Evolutionary conservation across 495 filamentous ascomycete genomes (phyloP).

Genomic region (Penicillium turbatum): DNA sequence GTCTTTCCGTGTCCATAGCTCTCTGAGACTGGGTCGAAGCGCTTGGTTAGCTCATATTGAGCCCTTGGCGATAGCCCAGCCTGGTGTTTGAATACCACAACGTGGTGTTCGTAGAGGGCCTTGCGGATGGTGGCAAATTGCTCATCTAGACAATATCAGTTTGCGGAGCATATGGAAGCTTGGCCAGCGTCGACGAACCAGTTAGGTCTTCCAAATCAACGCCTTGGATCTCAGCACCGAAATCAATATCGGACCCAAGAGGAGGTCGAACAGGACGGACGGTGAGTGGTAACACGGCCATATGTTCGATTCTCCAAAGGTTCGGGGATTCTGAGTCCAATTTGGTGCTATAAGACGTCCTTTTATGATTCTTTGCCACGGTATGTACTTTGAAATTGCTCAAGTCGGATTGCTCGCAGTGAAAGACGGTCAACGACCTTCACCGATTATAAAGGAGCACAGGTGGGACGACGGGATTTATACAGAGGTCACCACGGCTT

Average conservation of each 20-base stretch:
- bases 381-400: background rate
- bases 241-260: slow-evolving; percentile 50
- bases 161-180: background rate
- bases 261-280: slow-evolving; percentile 40
- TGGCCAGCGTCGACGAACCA: slow-evolving; percentile 24
- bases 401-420: background rate
- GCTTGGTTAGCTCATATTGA: slow-evolving; percentile 64
- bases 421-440: slow-evolving; percentile 11
- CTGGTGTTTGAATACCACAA: slow-evolving; percentile 67
- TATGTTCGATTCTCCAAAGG: background rate
- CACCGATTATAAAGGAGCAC: slow-evolving; percentile 8
- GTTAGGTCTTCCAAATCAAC: slow-evolving; percentile 57
- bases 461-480: background rate
- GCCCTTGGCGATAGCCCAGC: slow-evolving; percentile 55
- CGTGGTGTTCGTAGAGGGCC: slow-evolving; percentile 58
- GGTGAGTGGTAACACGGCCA: slow-evolving; percentile 20
- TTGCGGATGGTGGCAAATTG: slow-evolving; percentile 56
- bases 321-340: background rate
- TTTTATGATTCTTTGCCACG: background rate
- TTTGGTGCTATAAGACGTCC: background rate
- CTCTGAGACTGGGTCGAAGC: slow-evolving; percentile 60
- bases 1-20: slow-evolving; percentile 72
- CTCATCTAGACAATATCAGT: slow-evolving; percentile 39
- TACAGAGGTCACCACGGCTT: background rate
- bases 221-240: slow-evolving; percentile 54